Base-by-base conservation (phyloP, 352 stramenopile genomes). In the Stephanocyclus meneghinianus region DNA sequence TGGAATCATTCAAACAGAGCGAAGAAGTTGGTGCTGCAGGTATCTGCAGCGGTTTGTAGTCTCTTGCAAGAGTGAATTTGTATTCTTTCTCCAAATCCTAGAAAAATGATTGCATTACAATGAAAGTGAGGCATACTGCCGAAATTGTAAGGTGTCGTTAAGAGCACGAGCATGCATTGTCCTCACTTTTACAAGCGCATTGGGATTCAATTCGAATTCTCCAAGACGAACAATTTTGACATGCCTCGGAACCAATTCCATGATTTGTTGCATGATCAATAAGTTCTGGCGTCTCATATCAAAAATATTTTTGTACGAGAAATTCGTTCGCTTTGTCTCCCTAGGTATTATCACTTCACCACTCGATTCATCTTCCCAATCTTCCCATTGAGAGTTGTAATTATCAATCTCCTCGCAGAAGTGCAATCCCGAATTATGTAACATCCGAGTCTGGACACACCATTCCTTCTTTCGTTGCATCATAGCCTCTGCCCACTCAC, bases 131-230 rank as follows among this genome's bases (percentile, higher is more conserved):
- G 4, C 35, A 4, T 2, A 40, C 35, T 40, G 35, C 7, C 35
- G 35, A 40, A 40, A 40, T 40, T 40, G 35, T 9, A 40, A 40
- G 35, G 4, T 40, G 35, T 40, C 4, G 0, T 40, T 9, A 9
- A 4, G 35, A 40, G 35, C 35, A 40, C 35, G 35, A 40, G 42
- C 7, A 40, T 29, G 11, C 55, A 29, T 10, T 45, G 9, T 42
- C 21, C 40, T 69, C 44, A 57, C 64, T 18, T 63, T 37, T 0
- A 84, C 45, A 51, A 84, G 45, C 16, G 44, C 64, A 53, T 77
- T 35, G 18, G 76, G 71, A 62, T 84, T 80, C 4, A 73, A 62
- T 47, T 80, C 76, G 30, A 84, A 79, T 63, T 84, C 72, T 45
- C 45, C 13, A 0, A 77, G 21, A 30, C 68, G 42, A 6, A 84